Evolutionary conservation across 345 rosid genomes (phyloP), one percentile per base, ranked within the genome.

Genomic region (Eucalyptus tenuipes): DNA sequence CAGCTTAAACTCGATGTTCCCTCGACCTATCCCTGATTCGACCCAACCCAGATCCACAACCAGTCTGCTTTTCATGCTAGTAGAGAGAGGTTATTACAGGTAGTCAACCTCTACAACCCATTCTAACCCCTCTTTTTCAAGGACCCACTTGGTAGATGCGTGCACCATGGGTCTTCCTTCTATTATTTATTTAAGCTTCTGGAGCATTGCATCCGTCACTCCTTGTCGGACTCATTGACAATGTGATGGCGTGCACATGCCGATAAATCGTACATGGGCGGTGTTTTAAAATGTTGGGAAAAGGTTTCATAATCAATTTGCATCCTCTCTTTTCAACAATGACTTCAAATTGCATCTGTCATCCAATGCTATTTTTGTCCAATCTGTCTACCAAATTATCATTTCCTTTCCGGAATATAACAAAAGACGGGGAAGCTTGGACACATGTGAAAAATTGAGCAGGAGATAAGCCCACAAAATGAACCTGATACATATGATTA

Each of bases 371-470:
- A 55, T 55, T 55, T 55, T 55, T 2, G 61, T 55, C 61, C 61
- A 55, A 22, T 2, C 27, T 55, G 12, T 55, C 61, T 0, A 55
- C 61, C 27, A 55, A 55, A 20, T 55, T 55, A 24, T 55, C 29
- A 55, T 55, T 20, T 55, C 6, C 61, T 55, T 55, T 24, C 61
- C 29, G 8, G 61, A 22, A 22, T 55, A 24, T 18, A 55, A 55
- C 61, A 9, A 55, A 55, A 55, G 61, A 55, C 61, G 27, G 61
- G 61, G 61, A 20, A 55, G 61, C 61, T 22, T 55, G 61, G 61
- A 53, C 0, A 53, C 5, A 53, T 4, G 5, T 0, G 0, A 53
- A 53, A 20, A 55, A 55, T 55, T 5, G 61, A 55, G 61, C 27
- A 22, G 61, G 61, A 55, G 61, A 55, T 22, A 22, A 55, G 61